Percentiles rank a stretch among this genome's conserved stretches.
phyloP scores from a whole-genome alignment of 176 grass and related monocot genomes.

The Carex kokanica region DNA sequence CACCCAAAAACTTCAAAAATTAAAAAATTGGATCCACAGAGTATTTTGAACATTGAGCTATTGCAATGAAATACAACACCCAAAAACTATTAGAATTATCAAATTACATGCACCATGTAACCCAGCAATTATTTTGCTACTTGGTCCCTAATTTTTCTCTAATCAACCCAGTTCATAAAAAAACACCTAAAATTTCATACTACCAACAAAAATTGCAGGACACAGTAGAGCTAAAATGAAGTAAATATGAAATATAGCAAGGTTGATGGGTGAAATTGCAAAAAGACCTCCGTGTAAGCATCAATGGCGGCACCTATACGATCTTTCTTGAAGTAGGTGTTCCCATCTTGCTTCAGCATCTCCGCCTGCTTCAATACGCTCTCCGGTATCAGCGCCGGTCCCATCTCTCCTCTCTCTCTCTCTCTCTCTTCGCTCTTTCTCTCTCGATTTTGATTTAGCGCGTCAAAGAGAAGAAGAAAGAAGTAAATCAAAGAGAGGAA shows the following conservation, averaged over 20 bases:
- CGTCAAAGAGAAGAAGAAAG: not conserved
- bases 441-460: not conserved
- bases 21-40: not conserved
- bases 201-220: not conserved
- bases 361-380: conserved; percentile 62
- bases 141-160: not conserved
- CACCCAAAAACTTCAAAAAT: not conserved
- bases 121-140: not conserved
- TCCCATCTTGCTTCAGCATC: conserved; percentile 69
- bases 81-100: not conserved
- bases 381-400: conserved; percentile 31
- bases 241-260: not conserved
- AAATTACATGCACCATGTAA: not conserved
- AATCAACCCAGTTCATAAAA: not conserved
- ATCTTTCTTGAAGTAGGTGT: conserved; percentile 71
- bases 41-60: conserved; percentile 8
- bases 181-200: not conserved
- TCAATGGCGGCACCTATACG: conserved; percentile 89
- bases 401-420: conserved; percentile 45
- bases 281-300: conserved; percentile 69
- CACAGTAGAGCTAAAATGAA: not conserved
- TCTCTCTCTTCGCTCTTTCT: too few species aligned
- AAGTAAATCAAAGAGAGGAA: not conserved
- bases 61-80: conserved; percentile 49
- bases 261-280: not conserved